Evolutionary conservation across 192 early-diverging fungal genomes (phyloP).

Genomic region (Coemansia sp.): DNA sequence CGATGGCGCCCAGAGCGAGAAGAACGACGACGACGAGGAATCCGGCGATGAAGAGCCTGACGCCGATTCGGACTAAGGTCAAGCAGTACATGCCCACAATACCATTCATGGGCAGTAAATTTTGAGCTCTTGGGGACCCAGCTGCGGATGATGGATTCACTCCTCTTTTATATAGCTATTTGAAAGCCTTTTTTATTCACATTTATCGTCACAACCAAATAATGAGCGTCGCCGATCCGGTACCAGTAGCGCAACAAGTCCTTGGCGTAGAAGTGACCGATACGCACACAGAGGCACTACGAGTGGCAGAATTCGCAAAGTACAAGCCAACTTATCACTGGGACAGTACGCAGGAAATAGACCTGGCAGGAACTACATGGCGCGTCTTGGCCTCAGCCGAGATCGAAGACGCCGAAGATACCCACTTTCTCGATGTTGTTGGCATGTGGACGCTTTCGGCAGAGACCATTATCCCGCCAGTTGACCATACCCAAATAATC

Average conservation of each 20-base stretch:
- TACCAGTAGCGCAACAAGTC: background rate
- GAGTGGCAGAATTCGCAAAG: constrained; percentile 47
- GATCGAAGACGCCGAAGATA: constrained; percentile 34
- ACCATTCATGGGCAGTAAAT: background rate
- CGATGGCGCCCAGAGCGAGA: constrained; percentile 19
- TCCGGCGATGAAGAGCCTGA: constrained; percentile 6
- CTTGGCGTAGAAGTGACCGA: constrained; percentile 40
- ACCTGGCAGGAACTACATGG: constrained; percentile 20
- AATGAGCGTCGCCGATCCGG: background rate
- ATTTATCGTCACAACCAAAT: background rate
- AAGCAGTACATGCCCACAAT: background rate
- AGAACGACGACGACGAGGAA: constrained; percentile 5
- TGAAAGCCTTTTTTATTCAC: background rate
- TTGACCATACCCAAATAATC: constrained; percentile 55
- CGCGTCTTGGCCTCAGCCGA: constrained; percentile 30
- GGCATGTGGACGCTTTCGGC: constrained; percentile 64
- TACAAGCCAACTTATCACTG: constrained; percentile 39
- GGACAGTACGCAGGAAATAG: constrained; percentile 14
- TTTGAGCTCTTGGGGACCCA: background rate
- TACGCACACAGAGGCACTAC: constrained; percentile 30
- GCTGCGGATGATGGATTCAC: background rate
- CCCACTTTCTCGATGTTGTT: constrained; percentile 46
- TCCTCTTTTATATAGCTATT: background rate
- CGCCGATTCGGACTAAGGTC: background rate
- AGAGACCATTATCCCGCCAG: constrained; percentile 63